A percentile compares a stretch with the other conserved stretches of the same genome.
Evolutionary conservation across 1,284 basidiomycete species (phyloP).

Genomic region (Tilletiaria anomala): DNA sequence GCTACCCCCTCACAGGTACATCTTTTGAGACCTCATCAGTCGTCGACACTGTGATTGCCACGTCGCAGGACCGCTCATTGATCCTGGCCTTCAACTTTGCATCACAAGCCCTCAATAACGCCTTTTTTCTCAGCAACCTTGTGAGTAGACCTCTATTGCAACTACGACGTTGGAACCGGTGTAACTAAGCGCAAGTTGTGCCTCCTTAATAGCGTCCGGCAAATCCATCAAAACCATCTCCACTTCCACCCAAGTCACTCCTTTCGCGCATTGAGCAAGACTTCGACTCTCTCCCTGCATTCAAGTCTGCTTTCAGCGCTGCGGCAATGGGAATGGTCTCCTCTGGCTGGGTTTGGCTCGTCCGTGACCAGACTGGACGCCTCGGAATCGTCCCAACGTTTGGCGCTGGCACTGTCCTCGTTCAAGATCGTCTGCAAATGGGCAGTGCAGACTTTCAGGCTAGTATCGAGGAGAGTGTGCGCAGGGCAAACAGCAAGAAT

Average conservation of each 20-base stretch:
- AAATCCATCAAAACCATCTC: too few species aligned
- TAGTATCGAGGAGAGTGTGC: not conserved
- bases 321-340: conserved; percentile 59
- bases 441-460: not conserved
- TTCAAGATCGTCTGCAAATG: not conserved
- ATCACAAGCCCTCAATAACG: conserved; percentile 81
- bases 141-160: conserved; percentile 51
- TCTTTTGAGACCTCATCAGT: conserved; percentile 51
- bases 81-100: conserved; percentile 80
- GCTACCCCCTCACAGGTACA: conserved; percentile 44
- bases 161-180: too few species aligned
- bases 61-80: conserved; percentile 51
- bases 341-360: conserved; percentile 78
- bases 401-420: conserved; percentile 46
- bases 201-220: too few species aligned
- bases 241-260: too few species aligned
- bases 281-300: conserved; percentile 53
- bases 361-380: conserved; percentile 52
- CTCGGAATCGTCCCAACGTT: conserved; percentile 69
- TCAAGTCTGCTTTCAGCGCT: conserved; percentile 63
- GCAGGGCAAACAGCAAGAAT: too few species aligned
- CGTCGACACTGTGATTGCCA: conserved; percentile 59
- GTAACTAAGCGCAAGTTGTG: too few species aligned
- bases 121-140: conserved; percentile 75
- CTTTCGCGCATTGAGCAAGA: not conserved